Percentiles rank a stretch among this genome's conserved stretches.
Evolutionary conservation across 805 yeast species (phyloP).

Genomic region (Candida koratica): DNA sequence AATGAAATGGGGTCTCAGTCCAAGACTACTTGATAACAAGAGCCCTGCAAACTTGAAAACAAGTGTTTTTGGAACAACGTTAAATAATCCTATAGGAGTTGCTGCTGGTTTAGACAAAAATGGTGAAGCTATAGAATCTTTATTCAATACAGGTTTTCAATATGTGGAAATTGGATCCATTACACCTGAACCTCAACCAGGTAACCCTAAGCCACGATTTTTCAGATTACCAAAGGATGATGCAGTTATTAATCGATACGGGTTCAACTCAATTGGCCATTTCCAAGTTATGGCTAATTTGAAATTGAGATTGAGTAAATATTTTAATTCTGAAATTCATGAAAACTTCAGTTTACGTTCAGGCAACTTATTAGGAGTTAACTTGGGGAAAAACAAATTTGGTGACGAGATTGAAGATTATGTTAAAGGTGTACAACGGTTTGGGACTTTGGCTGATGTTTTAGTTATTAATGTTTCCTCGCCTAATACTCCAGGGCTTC

Average conservation of each 20-base stretch:
- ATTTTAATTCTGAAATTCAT: constrained; percentile 24
- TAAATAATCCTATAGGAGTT: constrained; percentile 80
- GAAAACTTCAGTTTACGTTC: constrained; percentile 51
- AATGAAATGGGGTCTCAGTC: constrained; percentile 66
- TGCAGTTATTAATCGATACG: constrained; percentile 92
- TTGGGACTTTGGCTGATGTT: constrained; percentile 84
- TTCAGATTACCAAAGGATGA: constrained; percentile 80
- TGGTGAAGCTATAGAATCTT: constrained; percentile 83
- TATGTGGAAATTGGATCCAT: constrained; percentile 92
- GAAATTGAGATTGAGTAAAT: constrained; percentile 54
- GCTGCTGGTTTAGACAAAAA: constrained; percentile 97
- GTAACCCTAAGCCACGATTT: constrained; percentile 90
- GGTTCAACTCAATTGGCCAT: constrained; percentile 91
- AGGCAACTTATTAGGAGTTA: constrained; percentile 70
- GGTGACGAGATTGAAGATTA: constrained; percentile 91
- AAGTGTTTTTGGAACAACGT: constrained; percentile 58
- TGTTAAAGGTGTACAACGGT: constrained; percentile 72
- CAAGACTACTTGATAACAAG: constrained; percentile 53
- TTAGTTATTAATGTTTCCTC: constrained; percentile 88
- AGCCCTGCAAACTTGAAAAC: constrained; percentile 51
- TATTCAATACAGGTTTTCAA: constrained; percentile 75
- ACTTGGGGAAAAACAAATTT: constrained; percentile 86
- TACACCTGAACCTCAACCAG: constrained; percentile 90
- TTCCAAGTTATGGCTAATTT: constrained; percentile 65
- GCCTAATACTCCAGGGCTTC: constrained; percentile 93